Conservation (phyloP, 371 early-diverging fungal species). For the Coemansia sp. region DNA sequence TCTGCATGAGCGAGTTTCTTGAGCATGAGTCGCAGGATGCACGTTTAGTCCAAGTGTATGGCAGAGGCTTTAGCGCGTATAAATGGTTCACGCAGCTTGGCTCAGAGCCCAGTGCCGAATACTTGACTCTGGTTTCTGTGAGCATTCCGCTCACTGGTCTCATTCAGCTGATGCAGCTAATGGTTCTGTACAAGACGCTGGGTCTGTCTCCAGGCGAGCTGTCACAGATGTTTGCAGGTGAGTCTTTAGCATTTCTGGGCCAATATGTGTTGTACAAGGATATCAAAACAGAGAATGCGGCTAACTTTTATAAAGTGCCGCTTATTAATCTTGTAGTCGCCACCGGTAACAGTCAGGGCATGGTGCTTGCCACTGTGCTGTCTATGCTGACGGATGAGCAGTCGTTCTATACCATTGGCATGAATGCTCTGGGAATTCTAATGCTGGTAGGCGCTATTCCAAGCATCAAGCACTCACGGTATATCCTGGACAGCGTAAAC, state of each 20-base stretch:
- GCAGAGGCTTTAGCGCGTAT: slow-evolving; percentile 76
- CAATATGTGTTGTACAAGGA: too few relatives aligned
- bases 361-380: slow-evolving; percentile 81
- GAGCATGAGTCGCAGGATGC: slow-evolving; percentile 63
- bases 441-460: slow-evolving; percentile 11
- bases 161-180: slow-evolving; percentile 55
- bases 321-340: slow-evolving; percentile 31
- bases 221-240: neutral
- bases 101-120: slow-evolving; percentile 67
- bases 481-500: neutral
- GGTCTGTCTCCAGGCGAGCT: slow-evolving; percentile 55
- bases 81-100: slow-evolving; percentile 80
- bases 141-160: slow-evolving; percentile 85
- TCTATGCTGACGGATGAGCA: slow-evolving; percentile 79
- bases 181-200: slow-evolving; percentile 63
- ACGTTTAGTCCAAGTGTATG: slow-evolving; percentile 63
- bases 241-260: too few relatives aligned
- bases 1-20: slow-evolving; percentile 66
- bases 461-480: neutral
- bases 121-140: slow-evolving; percentile 77
- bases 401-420: slow-evolving; percentile 70
- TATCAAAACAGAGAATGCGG: too few relatives aligned
- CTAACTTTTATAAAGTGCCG: too few relatives aligned
- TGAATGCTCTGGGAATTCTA: slow-evolving; percentile 68
- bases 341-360: slow-evolving; percentile 91